A percentile compares a stretch with the other conserved stretches of the same genome.
Evolutionary conservation across 169 alveolate species (phyloP).

Genomic region (Plasmodium fragile): DNA sequence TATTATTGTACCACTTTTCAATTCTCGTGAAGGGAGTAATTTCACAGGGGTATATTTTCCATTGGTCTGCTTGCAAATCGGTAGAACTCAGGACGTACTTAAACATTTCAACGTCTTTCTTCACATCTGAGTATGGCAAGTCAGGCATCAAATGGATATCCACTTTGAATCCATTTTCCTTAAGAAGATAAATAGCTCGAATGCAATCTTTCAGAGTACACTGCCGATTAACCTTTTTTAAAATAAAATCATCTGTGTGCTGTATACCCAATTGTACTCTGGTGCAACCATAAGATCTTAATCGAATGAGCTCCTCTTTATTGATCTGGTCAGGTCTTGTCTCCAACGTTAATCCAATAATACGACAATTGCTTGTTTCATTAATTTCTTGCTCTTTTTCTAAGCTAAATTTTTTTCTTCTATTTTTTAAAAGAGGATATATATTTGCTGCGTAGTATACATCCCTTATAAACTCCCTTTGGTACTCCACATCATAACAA

Average conservation of each 20-base stretch:
- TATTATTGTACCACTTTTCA: constrained; percentile 91
- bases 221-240: constrained; percentile 89
- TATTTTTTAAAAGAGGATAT: constrained; percentile 82
- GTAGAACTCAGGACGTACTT: constrained; percentile 87
- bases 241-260: constrained; percentile 91
- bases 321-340: constrained; percentile 95
- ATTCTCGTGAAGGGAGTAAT: constrained; percentile 94
- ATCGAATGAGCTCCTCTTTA: constrained; percentile 86
- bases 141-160: constrained; percentile 97
- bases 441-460: constrained; percentile 95
- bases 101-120: constrained; percentile 92
- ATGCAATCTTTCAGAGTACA: constrained; percentile 87
- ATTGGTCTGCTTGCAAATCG: constrained; percentile 95
- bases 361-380: constrained; percentile 78
- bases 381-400: constrained; percentile 81
- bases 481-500: constrained; percentile 92
- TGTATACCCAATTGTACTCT: constrained; percentile 96
- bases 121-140: constrained; percentile 90
- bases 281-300: constrained; percentile 93
- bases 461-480: constrained; percentile 92
- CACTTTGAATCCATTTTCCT: constrained; percentile 94
- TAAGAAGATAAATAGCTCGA: constrained; percentile 90
- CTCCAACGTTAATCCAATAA: constrained; percentile 89
- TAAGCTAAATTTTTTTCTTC: constrained; percentile 77
- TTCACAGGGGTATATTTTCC: constrained; percentile 97